A percentile compares a stretch with the other conserved stretches of the same genome.
phyloP scores from a whole-genome alignment of 331 rosid species.

The Spiraea crenata region DNA sequence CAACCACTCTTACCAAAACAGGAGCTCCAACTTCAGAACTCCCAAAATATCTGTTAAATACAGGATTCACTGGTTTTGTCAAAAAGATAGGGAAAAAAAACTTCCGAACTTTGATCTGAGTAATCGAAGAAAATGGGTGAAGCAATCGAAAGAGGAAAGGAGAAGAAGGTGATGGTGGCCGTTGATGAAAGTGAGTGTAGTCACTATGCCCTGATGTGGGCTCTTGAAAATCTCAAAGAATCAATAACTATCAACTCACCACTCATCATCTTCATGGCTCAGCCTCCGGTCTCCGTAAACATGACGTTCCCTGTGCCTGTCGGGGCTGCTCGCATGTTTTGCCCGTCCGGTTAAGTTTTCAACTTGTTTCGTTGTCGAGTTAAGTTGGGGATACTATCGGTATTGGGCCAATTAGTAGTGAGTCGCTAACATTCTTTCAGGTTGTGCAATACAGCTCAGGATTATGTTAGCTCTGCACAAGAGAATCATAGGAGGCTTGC shows the following conservation, averaged over 20 bases:
- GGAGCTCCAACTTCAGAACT: not conserved
- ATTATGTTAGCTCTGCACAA: conserved; percentile 24
- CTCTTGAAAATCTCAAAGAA: conserved; percentile 43
- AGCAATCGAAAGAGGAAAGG: conserved; percentile 4
- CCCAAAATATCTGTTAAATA: not conserved
- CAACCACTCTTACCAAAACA: conserved; percentile 10
- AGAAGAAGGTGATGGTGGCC: conserved; percentile 50
- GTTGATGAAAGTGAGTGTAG: conserved; percentile 51
- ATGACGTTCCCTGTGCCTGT: conserved; percentile 32
- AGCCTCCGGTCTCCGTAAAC: conserved; percentile 22
- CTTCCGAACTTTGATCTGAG: too few species aligned
- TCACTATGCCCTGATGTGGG: conserved; percentile 48
- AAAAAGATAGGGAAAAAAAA: not conserved
- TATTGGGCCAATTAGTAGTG: too few species aligned
- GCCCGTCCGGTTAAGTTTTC: conserved; percentile 42
- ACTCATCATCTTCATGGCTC: conserved; percentile 49
- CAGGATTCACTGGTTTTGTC: not conserved
- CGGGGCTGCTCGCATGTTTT: conserved; percentile 44
- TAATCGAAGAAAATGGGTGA: conserved; percentile 16
- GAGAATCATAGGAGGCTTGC: conserved; percentile 44
- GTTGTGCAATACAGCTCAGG: conserved; percentile 28
- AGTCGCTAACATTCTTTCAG: not conserved
- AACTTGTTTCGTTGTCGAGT: not conserved
- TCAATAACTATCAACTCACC: conserved; percentile 24
- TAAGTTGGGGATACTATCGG: too few species aligned